Conservation (phyloP, 768 basidiomycete genomes). For the Saitozyma podzolica region DNA sequence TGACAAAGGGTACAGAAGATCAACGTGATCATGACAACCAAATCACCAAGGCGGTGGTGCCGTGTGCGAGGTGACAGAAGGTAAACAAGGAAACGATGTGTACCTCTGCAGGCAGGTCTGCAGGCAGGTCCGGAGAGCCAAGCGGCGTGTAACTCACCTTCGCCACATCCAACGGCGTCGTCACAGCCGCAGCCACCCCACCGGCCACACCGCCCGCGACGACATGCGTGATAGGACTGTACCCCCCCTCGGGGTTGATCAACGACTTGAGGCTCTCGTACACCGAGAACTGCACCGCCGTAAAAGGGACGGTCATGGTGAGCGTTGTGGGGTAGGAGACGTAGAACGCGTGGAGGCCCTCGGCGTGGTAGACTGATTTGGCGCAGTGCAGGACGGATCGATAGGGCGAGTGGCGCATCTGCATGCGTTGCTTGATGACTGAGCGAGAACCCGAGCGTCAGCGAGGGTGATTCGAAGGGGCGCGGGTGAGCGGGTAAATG, state of each 20-base stretch:
- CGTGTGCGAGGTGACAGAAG: no score
- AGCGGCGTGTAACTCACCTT: constrained; percentile 57
- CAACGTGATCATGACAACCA: background rate
- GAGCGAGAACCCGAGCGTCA: constrained; percentile 8
- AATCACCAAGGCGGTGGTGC: background rate
- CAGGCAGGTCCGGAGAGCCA: no score
- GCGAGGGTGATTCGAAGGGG: background rate
- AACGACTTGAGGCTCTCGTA: constrained; percentile 89
- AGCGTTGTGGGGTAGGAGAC: constrained; percentile 98
- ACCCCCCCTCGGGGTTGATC: constrained; percentile 79
- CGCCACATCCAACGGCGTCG: constrained; percentile 94
- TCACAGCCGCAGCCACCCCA: constrained; percentile 89
- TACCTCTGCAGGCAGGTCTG: no score
- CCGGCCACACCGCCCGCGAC: constrained; percentile 89
- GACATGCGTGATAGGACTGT: constrained; percentile 92
- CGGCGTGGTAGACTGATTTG: constrained; percentile 74
- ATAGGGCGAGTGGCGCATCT: constrained; percentile 89
- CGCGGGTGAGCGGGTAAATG: no score
- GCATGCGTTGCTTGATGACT: constrained; percentile 99
- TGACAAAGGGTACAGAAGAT: background rate
- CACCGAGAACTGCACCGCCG: constrained; percentile 94
- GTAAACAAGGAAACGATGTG: no score
- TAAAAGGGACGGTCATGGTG: constrained; percentile 94
- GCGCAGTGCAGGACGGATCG: constrained; percentile 85
- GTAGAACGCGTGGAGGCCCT: constrained; percentile 91